Evolutionary conservation across 305 asterid genomes (phyloP), one percentile per base, ranked within the genome.

Genomic region (Solanum chacoense): DNA sequence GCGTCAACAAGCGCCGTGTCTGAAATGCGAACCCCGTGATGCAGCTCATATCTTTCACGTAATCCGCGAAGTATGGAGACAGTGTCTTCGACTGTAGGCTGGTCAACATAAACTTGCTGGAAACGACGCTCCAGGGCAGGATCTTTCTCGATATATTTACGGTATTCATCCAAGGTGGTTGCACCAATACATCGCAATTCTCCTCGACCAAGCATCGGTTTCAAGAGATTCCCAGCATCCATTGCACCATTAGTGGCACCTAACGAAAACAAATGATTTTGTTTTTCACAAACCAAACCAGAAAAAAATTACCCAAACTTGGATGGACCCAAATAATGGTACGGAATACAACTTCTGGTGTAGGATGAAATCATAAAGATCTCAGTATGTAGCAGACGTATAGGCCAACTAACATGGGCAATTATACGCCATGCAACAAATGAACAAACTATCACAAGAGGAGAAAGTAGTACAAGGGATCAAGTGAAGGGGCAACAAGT

Each of bases 141-240:
- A 91, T 96, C 99, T 88, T 98, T 98, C 91, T 97, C 98, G n/a
- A 96, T 95, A 91, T 97, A 95, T 89, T 96, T 95, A 76, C 98
- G 96, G 79, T 94, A 96, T 91, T 98, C 99, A 77, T 98, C 97
- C 91, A 96, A 92, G 67, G 99, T 98, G 72, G 99, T 96, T 42
- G 99, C 98, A 88, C 99, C 98, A 81, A 98, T 98, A 93, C 98
- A 96, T 83, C 99, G 94, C 18, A 97, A 94, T 92, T 97, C 99
- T 65, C 99, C 99, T 76, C 99, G 97, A 86, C 99, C 99, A 90
- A 98, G 98, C 99, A 96, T 96, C 74, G 99, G 99, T 90, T 96
- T 97, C 87, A 95, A 92, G 50, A 97, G 94, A 92, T 97, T 97
- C 83, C 98, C 99, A 88, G 99, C 99, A 94, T 96, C 99, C 98